Base-by-base conservation (phyloP, 441 rosid genomes). In the Melastoma candidum region DNA sequence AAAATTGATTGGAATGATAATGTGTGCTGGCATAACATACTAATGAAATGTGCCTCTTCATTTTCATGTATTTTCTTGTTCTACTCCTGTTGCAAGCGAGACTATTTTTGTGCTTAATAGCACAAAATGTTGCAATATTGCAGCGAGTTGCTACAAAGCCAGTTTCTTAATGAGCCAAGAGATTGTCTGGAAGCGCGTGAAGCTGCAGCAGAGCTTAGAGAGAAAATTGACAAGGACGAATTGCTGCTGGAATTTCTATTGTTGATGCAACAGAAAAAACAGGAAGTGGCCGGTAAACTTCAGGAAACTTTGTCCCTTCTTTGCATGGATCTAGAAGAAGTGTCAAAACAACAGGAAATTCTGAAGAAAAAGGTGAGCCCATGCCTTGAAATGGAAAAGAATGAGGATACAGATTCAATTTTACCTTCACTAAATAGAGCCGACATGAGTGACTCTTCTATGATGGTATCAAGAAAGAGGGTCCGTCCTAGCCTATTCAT, bases 81-180 rank as follows among this genome's bases (percentile, higher is more conserved):
- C 36, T 29, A 29, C 36, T 29, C 3, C 36, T 29, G 36, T 3
- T 29, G 36, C 36, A 29, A 29, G 36, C 7, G 36, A 29, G 36
- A 29, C 7, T 29, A 29, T 29, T 29, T 3, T 29, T 29, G 36
- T 29, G 36, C 36, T 29, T 29, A 29, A 29, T 29, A 29, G 36
- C 36, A 29, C 7, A 29, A 29, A 29, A 29, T 29, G 36, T 6
- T 29, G 36, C 36, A 3, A 12, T 69, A 47, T 59, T 22, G 60
- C 73, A 86, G 99, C 65, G 99, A 86, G 45, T 70, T 93, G 80
- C 60, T 85, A 51, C 79, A 82, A 47, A 84, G 94, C 26, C 92
- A 85, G 69, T 94, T 94, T 65, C 87, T 94, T 22, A 85, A 76
- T 12, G 95, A 89, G 71, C 83, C 83, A 54, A 82, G 87, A 66